Evolutionary conservation across 805 yeast genomes (phyloP).

Genomic region (Teunomyces tritomae): DNA sequence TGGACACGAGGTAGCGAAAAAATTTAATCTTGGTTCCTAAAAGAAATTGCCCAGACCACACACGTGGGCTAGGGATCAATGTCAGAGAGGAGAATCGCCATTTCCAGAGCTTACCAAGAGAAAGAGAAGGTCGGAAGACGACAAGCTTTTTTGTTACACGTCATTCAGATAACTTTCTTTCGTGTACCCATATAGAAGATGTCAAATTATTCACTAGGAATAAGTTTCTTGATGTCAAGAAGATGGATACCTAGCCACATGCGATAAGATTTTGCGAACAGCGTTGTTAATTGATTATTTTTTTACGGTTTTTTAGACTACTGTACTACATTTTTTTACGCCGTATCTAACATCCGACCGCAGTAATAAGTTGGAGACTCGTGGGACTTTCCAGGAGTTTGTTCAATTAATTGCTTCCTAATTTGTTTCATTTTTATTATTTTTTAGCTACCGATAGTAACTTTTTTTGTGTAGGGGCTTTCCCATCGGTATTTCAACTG

Average conservation of each 20-base stretch:
- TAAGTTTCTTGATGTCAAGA: background rate
- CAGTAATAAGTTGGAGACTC: background rate
- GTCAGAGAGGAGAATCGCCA: background rate
- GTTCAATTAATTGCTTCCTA: constrained; percentile 1
- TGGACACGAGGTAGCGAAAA: background rate
- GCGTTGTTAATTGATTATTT: background rate
- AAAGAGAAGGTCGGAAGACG: background rate
- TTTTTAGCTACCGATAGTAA: background rate
- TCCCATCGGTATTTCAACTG: background rate
- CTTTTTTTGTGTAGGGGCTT: background rate
- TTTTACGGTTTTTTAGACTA: background rate
- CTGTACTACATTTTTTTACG: background rate
- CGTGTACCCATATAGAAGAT: background rate
- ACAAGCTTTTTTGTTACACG: background rate
- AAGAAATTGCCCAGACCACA: background rate
- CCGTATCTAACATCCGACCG: background rate
- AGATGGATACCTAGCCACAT: background rate
- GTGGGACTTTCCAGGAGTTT: background rate
- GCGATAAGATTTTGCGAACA: background rate
- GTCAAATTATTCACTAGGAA: background rate
- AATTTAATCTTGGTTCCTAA: background rate
- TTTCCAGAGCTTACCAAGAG: background rate
- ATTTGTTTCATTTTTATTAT: constrained; percentile 1
- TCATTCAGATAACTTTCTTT: background rate
- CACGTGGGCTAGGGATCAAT: constrained; percentile 2